Evolutionary conservation across 2,329 filamentous ascomycete genomes (phyloP).

Genomic region (Ceratocystis albifundus): DNA sequence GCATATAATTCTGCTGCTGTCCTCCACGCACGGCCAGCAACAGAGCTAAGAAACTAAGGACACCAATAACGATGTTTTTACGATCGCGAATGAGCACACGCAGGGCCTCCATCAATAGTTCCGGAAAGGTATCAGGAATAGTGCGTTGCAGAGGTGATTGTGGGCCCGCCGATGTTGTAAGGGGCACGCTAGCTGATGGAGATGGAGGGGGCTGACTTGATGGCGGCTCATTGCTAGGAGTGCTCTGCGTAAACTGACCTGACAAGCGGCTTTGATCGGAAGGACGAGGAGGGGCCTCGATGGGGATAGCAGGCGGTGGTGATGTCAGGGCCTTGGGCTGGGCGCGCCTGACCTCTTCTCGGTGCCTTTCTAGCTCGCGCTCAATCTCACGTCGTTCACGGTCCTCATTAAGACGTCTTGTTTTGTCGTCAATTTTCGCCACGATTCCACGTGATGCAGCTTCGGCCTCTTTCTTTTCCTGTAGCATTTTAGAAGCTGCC

Average conservation of each 20-base stretch:
- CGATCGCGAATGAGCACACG: conserved; percentile 45
- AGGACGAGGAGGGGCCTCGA: conserved; percentile 19
- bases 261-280: conserved; percentile 10
- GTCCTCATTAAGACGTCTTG: conserved; percentile 18
- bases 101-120: conserved; percentile 43
- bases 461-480: conserved; percentile 30
- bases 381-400: conserved; percentile 13
- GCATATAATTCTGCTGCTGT: conserved; percentile 25
- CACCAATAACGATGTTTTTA: conserved; percentile 47
- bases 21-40: conserved; percentile 36
- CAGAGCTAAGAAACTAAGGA: conserved; percentile 44
- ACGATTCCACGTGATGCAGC: conserved; percentile 23
- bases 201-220: not conserved
- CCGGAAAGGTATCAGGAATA: conserved; percentile 37
- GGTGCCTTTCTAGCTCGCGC: conserved; percentile 11
- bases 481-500: conserved; percentile 31
- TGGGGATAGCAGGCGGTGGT: conserved; percentile 23
- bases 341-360: conserved; percentile 16
- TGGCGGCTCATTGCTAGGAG: not conserved
- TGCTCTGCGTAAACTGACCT: not conserved
- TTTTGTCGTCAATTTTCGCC: conserved; percentile 17
- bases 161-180: conserved; percentile 23
- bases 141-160: not conserved
- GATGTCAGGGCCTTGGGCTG: conserved; percentile 17
- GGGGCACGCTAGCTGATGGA: not conserved